These are phyloP conservation scores for Fraxinus angustifolia DNA, from an alignment of 305 asterid species.

Conservation along the genomic window DNA sequence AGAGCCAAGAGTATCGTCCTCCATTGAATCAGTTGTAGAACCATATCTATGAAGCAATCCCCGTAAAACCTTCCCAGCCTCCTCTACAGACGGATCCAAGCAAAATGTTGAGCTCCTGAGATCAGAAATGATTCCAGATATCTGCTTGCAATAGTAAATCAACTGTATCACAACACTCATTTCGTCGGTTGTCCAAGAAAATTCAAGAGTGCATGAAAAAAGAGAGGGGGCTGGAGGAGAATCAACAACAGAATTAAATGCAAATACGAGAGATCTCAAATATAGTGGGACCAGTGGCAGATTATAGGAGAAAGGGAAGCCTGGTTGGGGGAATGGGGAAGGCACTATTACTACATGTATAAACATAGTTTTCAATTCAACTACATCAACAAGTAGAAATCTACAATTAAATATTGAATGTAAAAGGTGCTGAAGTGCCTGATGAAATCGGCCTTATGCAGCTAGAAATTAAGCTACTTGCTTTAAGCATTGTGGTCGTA, in stretches of 20 bases:
- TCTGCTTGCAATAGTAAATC: slow-evolving; percentile 41
- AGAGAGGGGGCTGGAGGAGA: background rate
- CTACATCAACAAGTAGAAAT: background rate
- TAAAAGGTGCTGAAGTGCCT: background rate
- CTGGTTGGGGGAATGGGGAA: background rate
- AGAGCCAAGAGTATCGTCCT: slow-evolving; percentile 44
- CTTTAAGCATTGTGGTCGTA: background rate
- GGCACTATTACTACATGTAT: background rate
- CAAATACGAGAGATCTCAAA: background rate
- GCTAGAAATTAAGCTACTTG: background rate
- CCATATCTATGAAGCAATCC: slow-evolving; percentile 54
- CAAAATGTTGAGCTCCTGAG: slow-evolving; percentile 44
- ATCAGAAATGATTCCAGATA: slow-evolving; percentile 56
- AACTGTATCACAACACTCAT: slow-evolving; percentile 8
- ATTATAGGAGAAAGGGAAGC: background rate
- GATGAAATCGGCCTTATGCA: background rate
- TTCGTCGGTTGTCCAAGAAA: background rate
- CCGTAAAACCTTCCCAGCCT: slow-evolving; percentile 58
- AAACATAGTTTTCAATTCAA: background rate
- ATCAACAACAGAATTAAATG: background rate
- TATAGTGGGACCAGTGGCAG: background rate
- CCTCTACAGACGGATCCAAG: slow-evolving; percentile 72
- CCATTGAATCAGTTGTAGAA: slow-evolving; percentile 42
- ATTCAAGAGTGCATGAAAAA: background rate
- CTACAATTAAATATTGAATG: background rate